Evolutionary conservation across 306 rosid genomes (phyloP).

Genomic region (Vachellia collinsii): DNA sequence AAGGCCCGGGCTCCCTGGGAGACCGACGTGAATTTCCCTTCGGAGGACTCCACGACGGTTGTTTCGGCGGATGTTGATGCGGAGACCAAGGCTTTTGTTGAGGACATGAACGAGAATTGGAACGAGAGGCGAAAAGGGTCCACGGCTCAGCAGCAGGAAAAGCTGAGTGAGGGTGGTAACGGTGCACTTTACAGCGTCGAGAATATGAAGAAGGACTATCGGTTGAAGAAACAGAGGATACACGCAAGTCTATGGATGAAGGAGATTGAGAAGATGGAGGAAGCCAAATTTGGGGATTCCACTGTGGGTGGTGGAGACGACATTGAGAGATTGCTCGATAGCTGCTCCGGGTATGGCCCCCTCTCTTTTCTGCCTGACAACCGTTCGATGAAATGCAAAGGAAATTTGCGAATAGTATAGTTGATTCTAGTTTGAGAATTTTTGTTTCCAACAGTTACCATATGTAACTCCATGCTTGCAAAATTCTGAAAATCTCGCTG

Average conservation of each 20-base stretch:
- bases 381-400: neutral
- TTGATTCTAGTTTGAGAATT: neutral
- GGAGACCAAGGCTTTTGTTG: constrained; percentile 86
- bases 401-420: neutral
- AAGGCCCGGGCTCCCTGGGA: constrained; percentile 82
- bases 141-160: constrained; percentile 46
- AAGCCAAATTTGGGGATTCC: constrained; percentile 71
- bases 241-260: constrained; percentile 91
- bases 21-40: constrained; percentile 63
- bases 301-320: constrained; percentile 55
- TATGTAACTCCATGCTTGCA: neutral
- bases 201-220: constrained; percentile 81
- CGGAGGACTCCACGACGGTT: constrained; percentile 42
- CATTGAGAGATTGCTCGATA: constrained; percentile 82
- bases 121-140: constrained; percentile 61
- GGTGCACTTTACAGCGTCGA: constrained; percentile 75
- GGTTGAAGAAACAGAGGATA: constrained; percentile 85
- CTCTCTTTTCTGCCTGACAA: neutral
- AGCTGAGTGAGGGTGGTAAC: constrained; percentile 28
- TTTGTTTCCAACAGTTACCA: neutral
- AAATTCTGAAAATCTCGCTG: neutral
- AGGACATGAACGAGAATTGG: constrained; percentile 93
- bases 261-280: constrained; percentile 93
- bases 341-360: constrained; percentile 76
- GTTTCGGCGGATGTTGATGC: constrained; percentile 55